Evolutionary conservation across 495 filamentous ascomycete species (phyloP).

Genomic region (Pseudotulostoma volvatum): DNA sequence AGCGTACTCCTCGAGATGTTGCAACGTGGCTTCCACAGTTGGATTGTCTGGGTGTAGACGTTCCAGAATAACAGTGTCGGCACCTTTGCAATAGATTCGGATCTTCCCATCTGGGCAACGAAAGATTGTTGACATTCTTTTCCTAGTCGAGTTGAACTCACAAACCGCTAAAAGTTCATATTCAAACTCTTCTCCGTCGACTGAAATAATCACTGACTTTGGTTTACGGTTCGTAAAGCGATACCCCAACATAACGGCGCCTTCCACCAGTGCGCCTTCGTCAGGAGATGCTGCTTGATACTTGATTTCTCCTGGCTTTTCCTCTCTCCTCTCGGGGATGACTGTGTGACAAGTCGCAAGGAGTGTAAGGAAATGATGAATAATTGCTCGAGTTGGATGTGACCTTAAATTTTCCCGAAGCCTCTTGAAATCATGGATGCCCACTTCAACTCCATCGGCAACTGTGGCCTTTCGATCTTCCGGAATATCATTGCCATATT

Average conservation of each 20-base stretch:
- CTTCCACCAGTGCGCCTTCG: conserved; percentile 90
- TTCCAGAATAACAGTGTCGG: conserved; percentile 93
- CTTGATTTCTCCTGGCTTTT: conserved; percentile 67
- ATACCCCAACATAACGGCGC: conserved; percentile 73
- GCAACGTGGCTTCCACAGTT: conserved; percentile 68
- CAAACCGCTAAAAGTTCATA: conserved; percentile 92
- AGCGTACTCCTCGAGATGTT: conserved; percentile 95
- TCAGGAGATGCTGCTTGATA: conserved; percentile 98
- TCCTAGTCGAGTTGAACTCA: conserved; percentile 97
- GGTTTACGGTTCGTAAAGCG: conserved; percentile 82
- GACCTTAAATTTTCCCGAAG: conserved; percentile 56
- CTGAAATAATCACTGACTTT: conserved; percentile 62
- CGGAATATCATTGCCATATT: conserved; percentile 84
- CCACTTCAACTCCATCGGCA: conserved; percentile 58
- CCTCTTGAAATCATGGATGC: conserved; percentile 75
- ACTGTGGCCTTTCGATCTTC: conserved; percentile 74
- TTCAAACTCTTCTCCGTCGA: conserved; percentile 52
- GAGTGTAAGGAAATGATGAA: conserved; percentile 80
- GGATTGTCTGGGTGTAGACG: conserved; percentile 65
- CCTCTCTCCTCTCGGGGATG: conserved; percentile 73
- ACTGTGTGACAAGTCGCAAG: conserved; percentile 93
- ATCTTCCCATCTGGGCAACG: conserved; percentile 93
- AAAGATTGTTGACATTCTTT: conserved; percentile 95
- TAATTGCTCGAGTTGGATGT: conserved; percentile 49
- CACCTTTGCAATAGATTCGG: conserved; percentile 86